Percentiles rank a stretch among this genome's conserved stretches.
These are phyloP conservation scores for Tetraselmis striata DNA, from an alignment of 139 green algal genomes.

Conservation along the genomic window DNA sequence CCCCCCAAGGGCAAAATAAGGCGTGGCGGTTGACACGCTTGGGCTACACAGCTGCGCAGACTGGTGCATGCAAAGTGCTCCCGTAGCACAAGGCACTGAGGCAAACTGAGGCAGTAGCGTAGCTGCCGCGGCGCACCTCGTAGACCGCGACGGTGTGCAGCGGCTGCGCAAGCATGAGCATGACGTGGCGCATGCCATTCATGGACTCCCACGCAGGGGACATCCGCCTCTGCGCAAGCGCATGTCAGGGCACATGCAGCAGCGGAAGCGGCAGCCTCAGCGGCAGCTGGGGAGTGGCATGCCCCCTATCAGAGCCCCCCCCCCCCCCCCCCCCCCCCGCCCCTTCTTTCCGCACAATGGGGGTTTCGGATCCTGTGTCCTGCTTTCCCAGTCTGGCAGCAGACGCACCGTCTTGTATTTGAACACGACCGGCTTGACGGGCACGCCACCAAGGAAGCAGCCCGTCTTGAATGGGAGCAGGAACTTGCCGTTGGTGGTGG, in stretches of 20 bases:
- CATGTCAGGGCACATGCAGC: conserved; percentile 1
- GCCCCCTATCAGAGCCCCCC: no score
- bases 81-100: no score
- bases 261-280: no score
- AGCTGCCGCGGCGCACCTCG: no score
- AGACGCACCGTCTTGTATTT: conserved; percentile 45
- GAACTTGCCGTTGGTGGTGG: conserved; percentile 83
- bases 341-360: no score
- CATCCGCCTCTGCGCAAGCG: conserved; percentile 31
- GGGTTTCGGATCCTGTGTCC: no score
- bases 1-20: no score
- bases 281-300: conserved; percentile 1
- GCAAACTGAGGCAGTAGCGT: no score
- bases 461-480: conserved; percentile 86
- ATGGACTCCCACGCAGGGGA: conserved; percentile 80
- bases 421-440: conserved; percentile 77
- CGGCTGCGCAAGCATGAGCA: conserved; percentile 58
- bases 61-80: no score
- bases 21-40: no score
- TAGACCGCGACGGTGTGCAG: conserved; percentile 42
- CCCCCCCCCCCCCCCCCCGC: no score
- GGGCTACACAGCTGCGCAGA: no score
- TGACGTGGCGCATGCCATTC: conserved; percentile 52
- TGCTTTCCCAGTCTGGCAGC: not conserved
- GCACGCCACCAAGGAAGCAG: conserved; percentile 77